A percentile compares a stretch with the other conserved stretches of the same genome.
These are phyloP conservation scores for Colletotrichum camelliae DNA, from an alignment of 2,329 filamentous ascomycete species.

Conservation along the genomic window DNA sequence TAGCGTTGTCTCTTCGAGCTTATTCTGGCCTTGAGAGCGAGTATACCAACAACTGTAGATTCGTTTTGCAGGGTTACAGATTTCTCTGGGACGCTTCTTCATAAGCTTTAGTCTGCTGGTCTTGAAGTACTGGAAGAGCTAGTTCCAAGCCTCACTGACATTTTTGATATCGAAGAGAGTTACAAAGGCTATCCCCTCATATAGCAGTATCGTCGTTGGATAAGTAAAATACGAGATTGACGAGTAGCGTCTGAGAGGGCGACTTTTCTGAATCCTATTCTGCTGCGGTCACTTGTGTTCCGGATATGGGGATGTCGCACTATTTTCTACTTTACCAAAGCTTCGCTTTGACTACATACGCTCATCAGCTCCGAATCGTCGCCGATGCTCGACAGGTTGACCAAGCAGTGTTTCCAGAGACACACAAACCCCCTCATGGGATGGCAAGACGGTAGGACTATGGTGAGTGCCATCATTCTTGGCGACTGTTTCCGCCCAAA, in stretches of 20 bases:
- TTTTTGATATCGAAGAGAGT: neutral
- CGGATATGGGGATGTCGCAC: no score
- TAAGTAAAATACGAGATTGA: neutral
- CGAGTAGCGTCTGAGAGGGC: neutral
- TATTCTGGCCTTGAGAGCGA: no score
- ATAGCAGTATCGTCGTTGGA: neutral
- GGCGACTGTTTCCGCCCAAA: neutral
- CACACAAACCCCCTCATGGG: neutral
- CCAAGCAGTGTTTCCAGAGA: neutral
- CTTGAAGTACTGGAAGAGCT: neutral
- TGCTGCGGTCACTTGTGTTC: neutral
- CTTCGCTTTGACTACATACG: neutral
- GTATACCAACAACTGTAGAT: no score
- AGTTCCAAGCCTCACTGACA: neutral
- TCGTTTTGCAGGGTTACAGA: no score
- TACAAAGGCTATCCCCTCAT: neutral
- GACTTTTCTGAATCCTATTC: neutral
- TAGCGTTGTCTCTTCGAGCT: no score
- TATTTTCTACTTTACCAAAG: neutral
- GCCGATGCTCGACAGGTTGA: neutral
- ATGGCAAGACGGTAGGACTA: neutral
- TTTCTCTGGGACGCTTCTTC: no score
- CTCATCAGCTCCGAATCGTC: neutral
- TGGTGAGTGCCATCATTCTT: neutral
- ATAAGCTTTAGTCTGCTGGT: no score